Base-by-base conservation (phyloP, 2,329 filamentous ascomycete genomes). In the Xylariaceae sp. region DNA sequence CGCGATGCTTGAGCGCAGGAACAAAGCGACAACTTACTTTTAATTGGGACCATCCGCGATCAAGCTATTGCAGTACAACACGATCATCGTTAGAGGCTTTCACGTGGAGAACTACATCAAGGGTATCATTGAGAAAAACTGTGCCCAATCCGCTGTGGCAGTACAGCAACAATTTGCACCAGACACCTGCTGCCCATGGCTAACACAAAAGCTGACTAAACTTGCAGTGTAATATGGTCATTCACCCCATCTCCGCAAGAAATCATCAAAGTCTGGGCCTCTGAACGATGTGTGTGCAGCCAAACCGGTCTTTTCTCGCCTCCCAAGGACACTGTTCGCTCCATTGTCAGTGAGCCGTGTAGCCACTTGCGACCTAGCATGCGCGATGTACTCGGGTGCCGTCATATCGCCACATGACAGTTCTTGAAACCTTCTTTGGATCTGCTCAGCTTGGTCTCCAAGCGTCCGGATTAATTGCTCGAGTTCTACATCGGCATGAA, bases 381-480 rank as follows among this genome's bases (percentile, higher is more conserved):
- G 49, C 2, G 56, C 40, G 17, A 65, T 56, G n/a, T 60, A 63
- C n/a, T 66, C 64, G 1, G 57, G 51, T 4, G 61, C 56, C 12
- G 48, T 45, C 4, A 49, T 39, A 2, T 52, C 60, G 17, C 48
- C 53, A 19, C 62, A 47, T 9, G 57, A 56, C 5, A 66, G 53
- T 7, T 55, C 34, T n/a, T 40, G 42, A 18, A 65, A 63, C n/a
- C 57, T 45, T 2, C 54, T 48, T 38, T 55, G 46, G 14, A 65
- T 55, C 31, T 63, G 59, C 22, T 56, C 51, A 38, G 51, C 51
- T 44, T 69, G 62, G 1, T 54, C 52, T 28, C 55, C 56, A 6
- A 68, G 57, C 4, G 63, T 54, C 5, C 54, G 53, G 16, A 69
- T 60, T 2, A 64, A 66, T 7, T 64, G 60, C 38, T 69, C 66